These are phyloP conservation scores for Hypoxylon sp. DNA, from an alignment of 2,329 filamentous ascomycete species.

Conservation along the genomic window DNA sequence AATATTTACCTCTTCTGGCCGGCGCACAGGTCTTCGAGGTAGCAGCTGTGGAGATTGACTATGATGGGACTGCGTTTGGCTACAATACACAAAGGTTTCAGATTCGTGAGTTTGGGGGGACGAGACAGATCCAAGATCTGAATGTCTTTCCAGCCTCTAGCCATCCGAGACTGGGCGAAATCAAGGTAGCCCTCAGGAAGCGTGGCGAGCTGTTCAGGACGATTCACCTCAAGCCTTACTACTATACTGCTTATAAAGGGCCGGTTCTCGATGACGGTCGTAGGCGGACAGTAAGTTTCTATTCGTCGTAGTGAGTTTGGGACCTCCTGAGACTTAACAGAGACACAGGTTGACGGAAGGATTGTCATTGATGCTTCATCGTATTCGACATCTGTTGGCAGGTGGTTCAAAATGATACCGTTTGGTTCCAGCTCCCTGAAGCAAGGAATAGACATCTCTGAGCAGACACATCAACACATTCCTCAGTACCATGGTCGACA, in stretches of 20 bases:
- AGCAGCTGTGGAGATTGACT: constrained; percentile 55
- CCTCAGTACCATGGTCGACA: background rate
- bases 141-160: constrained; percentile 55
- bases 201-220: constrained; percentile 56
- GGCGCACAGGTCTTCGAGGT: constrained; percentile 52
- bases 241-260: constrained; percentile 21
- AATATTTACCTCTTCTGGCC: constrained; percentile 50
- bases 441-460: constrained; percentile 16
- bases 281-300: constrained; percentile 16
- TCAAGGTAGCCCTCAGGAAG: constrained; percentile 47
- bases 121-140: constrained; percentile 53
- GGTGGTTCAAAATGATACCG: background rate
- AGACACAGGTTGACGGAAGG: constrained; percentile 20
- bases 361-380: constrained; percentile 20
- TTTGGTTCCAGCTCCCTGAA: constrained; percentile 16
- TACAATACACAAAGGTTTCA: constrained; percentile 47
- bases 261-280: constrained; percentile 13
- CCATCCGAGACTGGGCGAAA: constrained; percentile 50
- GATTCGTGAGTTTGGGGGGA: constrained; percentile 54
- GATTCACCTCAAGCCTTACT: constrained; percentile 39
- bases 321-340: background rate
- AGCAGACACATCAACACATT: constrained; percentile 5
- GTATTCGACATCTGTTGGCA: constrained; percentile 9
- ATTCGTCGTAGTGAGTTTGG: background rate
- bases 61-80: constrained; percentile 57